Evolutionary conservation across 164 flowering plant genomes (phyloP), one percentile per base, ranked within the genome.

Genomic region (Akebia trifoliata): DNA sequence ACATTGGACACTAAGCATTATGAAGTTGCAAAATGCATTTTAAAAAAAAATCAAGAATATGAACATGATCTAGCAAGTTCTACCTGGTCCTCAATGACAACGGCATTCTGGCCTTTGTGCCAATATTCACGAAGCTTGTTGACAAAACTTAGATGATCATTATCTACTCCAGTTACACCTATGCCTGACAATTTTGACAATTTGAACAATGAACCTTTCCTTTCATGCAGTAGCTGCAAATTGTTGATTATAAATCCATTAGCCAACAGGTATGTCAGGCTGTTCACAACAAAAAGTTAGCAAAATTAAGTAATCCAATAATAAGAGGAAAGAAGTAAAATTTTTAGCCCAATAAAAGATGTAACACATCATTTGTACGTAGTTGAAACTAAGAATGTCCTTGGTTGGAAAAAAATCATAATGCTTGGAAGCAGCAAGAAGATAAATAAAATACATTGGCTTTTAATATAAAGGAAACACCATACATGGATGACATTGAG

Each of bases 71-170:
- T 38, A 26, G 39, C 40, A 40, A 35, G 46, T 24, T 38, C 48
- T 63, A 85, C 90, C 86, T 79, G 80, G 35, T 84, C 83, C 74
- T 88, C 83, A 64, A 82, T 61, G 31, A 86, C 60, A 67, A 82
- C 58, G 54, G 77, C 78, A 76, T 76, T 86, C 34, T 65, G 75
- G 40, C 69, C 45, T 59, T 74, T 78, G 59, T 69, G 70, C 84
- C 84, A 75, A 57, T 18, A 66, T 21, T 84, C 79, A 53, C 76
- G 71, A 42, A 88, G 84, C 74, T 78, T 84, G 61, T 81, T 82
- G 42, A 84, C 67, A 51, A 48, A 51, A 59, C 59, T 55, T 34
- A 74, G 54, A 66, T 68, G 53, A 46, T 44, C 62, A 52, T 32
- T 57, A 59, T 69, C 76, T 21, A 48, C 51, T 24, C 66, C 75